Evolutionary conservation across 257 asterid species (phyloP).

Genomic region (Salvia rosmarinus): DNA sequence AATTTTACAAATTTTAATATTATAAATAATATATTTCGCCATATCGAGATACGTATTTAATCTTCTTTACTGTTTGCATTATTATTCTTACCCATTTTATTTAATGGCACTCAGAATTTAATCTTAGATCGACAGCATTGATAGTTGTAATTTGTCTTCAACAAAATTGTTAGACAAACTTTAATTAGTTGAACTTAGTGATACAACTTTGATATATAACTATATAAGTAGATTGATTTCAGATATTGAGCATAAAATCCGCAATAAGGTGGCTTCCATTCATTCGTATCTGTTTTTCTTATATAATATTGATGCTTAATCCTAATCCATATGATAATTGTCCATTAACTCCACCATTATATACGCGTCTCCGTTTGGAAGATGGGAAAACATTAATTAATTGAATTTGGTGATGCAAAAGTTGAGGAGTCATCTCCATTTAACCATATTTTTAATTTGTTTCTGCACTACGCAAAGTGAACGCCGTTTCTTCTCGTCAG

Average conservation of each 20-base stretch:
- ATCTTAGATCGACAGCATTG: neutral
- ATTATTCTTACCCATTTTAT: neutral
- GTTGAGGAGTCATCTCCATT: constrained; percentile 20
- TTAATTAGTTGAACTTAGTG: too few species aligned
- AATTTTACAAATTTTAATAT: neutral
- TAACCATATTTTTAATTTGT: constrained; percentile 12
- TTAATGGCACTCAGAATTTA: too few species aligned
- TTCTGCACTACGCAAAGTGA: constrained; percentile 30
- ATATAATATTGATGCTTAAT: constrained; percentile 4
- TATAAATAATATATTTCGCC: neutral
- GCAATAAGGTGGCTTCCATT: constrained; percentile 20
- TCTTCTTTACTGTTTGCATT: too few species aligned
- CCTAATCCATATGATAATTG: constrained; percentile 11
- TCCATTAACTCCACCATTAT: constrained; percentile 25
- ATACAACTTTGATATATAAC: too few species aligned
- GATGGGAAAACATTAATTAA: constrained; percentile 12
- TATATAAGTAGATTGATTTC: neutral
- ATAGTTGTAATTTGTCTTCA: neutral
- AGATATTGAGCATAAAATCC: too few species aligned
- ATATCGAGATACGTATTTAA: neutral
- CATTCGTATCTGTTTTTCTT: neutral
- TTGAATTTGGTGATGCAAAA: constrained; percentile 21
- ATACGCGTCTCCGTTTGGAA: constrained; percentile 24
- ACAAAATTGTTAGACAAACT: neutral
- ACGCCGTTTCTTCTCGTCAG: neutral